phyloP scores from a whole-genome alignment of 1,284 basidiomycete species.

The Wolfiporia cocos region DNA sequence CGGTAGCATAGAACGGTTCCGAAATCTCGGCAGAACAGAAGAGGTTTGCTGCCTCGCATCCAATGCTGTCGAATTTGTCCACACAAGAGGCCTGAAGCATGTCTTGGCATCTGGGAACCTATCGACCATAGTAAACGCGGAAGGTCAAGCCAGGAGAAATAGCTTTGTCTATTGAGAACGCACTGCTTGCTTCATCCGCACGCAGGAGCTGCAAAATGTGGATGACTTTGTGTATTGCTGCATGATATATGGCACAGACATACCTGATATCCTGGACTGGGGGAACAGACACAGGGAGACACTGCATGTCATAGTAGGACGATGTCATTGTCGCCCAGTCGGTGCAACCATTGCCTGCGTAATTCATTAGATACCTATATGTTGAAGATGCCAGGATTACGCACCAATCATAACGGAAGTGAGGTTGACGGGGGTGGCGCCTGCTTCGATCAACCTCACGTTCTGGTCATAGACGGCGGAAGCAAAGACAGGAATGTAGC shows the following conservation, averaged over 20 bases:
- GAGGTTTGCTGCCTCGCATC: constrained; percentile 30
- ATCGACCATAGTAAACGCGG: too few relatives aligned
- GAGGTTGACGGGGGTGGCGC: constrained; percentile 71
- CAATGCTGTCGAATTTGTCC: constrained; percentile 30
- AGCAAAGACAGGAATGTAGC: constrained; percentile 83
- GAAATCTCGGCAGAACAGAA: constrained; percentile 28
- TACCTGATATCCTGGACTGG: constrained; percentile 24
- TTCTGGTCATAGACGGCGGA: constrained; percentile 80
- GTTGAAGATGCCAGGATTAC: constrained; percentile 7
- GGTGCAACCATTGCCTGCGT: constrained; percentile 40
- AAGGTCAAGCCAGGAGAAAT: too few relatives aligned
- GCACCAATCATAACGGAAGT: constrained; percentile 77
- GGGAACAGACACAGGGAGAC: constrained; percentile 22
- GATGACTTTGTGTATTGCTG: neutral
- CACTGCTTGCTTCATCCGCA: constrained; percentile 33
- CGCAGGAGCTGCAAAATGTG: constrained; percentile 20
- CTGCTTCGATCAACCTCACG: constrained; percentile 45
- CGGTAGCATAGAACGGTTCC: neutral
- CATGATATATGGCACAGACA: neutral
- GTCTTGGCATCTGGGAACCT: neutral
- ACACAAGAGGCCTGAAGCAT: constrained; percentile 16
- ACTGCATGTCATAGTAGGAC: constrained; percentile 30
- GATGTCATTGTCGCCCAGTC: constrained; percentile 19
- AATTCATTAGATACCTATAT: neutral
- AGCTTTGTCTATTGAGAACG: too few relatives aligned